Base-by-base conservation (phyloP, 2,329 filamentous ascomycete genomes). In the Epichloe sylvatica region DNA sequence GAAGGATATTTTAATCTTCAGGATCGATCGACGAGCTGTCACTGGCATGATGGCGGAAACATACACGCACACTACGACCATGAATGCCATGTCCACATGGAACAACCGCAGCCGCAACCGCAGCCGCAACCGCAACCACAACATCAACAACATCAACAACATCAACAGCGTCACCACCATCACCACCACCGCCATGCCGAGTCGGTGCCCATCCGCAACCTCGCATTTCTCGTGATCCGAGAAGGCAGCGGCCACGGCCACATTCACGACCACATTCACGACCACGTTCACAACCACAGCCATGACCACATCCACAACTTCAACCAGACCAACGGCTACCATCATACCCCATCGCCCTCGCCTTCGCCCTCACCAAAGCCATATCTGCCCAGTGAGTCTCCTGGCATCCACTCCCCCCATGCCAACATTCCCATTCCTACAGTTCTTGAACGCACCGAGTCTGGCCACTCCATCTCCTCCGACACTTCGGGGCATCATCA, bases 401-500 rank as follows among this genome's bases (percentile, higher is more conserved):
- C 38, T 15, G 34, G 12, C 33, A 13, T 33, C 4, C 35, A 19
- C 21, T 36, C 42, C 17, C 23, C 40, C 21, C 36, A 33, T 43
- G 34, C 42, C 35, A 40, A 21, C 33, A 19, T 49, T 9, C 11
- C 45, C 9, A 17, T 42, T 13, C 49, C 40, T n/a, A 6, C 35
- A 8, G 53, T 61, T 30, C 69, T 75, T 66, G 73, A 76, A 55
- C 66, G 71, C 30, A 76, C 73, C 30, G 67, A 67, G 38, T 75
- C 73, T 0, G 73, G 73, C 19, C 63, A 72, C 17, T 71, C 71
- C 46, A 73, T 76, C 49, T 67, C 67, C 11, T 67, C 69, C 9
- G 67, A 72, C 47, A 63, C 62, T 15, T 54, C 56, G 1, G 61
- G 63, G 6, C 50, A 51, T 30, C 42, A 54, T 4, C 47, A 52